Percentiles rank a stretch among this genome's conserved stretches.
Conservation (phyloP, 768 basidiomycete genomes). For the Panaeolus papilionaceus region DNA sequence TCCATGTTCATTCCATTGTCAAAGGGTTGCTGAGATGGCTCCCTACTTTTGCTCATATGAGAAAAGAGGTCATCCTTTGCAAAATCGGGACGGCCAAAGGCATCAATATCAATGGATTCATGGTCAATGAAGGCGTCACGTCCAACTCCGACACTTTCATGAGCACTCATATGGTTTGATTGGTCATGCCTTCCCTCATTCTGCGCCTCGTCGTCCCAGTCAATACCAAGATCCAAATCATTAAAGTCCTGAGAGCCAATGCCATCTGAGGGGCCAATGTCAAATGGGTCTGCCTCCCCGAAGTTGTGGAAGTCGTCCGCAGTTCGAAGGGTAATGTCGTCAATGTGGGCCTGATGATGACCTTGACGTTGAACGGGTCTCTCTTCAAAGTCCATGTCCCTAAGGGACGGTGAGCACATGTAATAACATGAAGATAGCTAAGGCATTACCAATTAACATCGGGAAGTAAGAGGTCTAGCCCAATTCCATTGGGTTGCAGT, state of each 20-base stretch:
- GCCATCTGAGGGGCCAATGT: constrained; percentile 79
- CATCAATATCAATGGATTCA: constrained; percentile 62
- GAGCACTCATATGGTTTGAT: constrained; percentile 61
- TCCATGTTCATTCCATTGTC: constrained; percentile 56
- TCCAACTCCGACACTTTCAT: constrained; percentile 74
- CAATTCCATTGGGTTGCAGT: constrained; percentile 75
- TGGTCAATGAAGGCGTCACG: constrained; percentile 67
- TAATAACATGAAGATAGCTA: not conserved
- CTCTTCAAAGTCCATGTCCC: constrained; percentile 84
- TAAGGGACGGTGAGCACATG: constrained; percentile 35
- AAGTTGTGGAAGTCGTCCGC: constrained; percentile 74
- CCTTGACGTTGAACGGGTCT: constrained; percentile 69
- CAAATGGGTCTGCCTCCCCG: constrained; percentile 77
- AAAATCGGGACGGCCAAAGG: constrained; percentile 54
- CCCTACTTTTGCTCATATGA: constrained; percentile 62
- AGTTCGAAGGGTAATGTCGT: constrained; percentile 87
- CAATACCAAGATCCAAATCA: constrained; percentile 77
- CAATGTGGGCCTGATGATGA: constrained; percentile 82
- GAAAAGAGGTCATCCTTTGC: constrained; percentile 58
- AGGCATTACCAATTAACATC: constrained; percentile 76
- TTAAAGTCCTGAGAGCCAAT: constrained; percentile 86
- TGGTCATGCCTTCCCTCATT: constrained; percentile 41
- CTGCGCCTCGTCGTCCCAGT: constrained; percentile 69
- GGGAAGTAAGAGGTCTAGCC: constrained; percentile 80
- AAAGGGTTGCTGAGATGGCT: constrained; percentile 71